Evolutionary conservation across 1,284 basidiomycete genomes (phyloP), one percentile per base, ranked within the genome.

Genomic region (Pseudomicrostroma phylloplanum): DNA sequence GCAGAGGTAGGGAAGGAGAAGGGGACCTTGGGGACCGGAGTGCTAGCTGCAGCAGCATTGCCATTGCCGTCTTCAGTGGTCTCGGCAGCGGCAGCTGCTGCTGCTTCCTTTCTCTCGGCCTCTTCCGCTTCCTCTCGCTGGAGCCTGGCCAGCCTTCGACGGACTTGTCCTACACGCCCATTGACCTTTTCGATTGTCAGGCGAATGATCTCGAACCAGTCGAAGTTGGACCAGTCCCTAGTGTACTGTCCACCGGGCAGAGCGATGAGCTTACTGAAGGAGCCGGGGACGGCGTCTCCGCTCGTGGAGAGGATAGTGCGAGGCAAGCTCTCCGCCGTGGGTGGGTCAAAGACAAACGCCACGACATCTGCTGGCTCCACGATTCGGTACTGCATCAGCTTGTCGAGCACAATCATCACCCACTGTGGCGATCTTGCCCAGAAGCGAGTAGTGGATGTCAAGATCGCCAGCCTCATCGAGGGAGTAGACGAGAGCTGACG

Each of bases 311-410:
- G 36, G 11, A 59, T 61, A 13, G 59, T 40, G 1, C 23, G 40
- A 2, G 62, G 65, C 19, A 68, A 63, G n/a, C 62, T 62, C n/a
- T 9, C 51, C 2, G 67, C 61, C 8, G 69, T 64, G 15, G 60
- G 55, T 21, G 43, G 43, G 13, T 54, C 51, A 79, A 98, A 97
- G 17, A 89, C 85, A 87, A 91, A 96, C 3, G 82, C 82, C 58
- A 96, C 87, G 17, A 97, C 89, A 74, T 98, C 93, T 15, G 88
- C 86, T 0, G 93, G 91, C 74, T 97, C 92, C 36, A 98, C 88
- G 62, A 98, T 90, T 74, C 96, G 90, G 80, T 99, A 99, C 80
- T 98, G 94, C 85, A 98, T 89, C 66, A 97, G 83, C 82, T 99
- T 99, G 83, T 97, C 96, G 67, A 94, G 87, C 6, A 96, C 92